Percentiles rank a stretch among this genome's conserved stretches.
phyloP scores from a whole-genome alignment of 2,329 filamentous ascomycete species.

The Calonectria henricotiae region DNA sequence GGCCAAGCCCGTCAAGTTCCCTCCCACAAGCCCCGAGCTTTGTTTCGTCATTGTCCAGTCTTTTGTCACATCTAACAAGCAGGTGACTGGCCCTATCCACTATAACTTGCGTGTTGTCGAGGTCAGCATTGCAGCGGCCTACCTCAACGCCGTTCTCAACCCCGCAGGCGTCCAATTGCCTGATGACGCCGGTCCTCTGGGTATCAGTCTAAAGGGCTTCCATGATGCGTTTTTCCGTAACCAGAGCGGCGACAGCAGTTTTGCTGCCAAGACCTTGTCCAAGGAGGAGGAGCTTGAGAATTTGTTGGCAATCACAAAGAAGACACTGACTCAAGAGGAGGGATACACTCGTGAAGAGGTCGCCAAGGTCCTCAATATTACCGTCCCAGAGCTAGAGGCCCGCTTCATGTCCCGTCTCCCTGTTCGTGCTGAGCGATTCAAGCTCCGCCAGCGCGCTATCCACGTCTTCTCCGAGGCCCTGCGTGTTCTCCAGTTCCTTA shows the following conservation, averaged over 20 bases:
- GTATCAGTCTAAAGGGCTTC: conserved; percentile 87
- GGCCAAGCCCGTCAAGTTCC: conserved; percentile 86
- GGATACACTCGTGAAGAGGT: conserved; percentile 94
- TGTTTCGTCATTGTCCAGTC: conserved; percentile 96
- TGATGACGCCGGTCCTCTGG: conserved; percentile 85
- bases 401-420: conserved; percentile 91
- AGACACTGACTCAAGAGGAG: conserved; percentile 82
- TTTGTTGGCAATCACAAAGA: conserved; percentile 79
- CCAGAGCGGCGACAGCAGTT: conserved; percentile 59
- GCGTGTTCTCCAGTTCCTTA: conserved; percentile 87
- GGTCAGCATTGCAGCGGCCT: conserved; percentile 88
- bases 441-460: conserved; percentile 87
- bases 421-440: conserved; percentile 89
- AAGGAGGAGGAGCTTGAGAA: conserved; percentile 80
- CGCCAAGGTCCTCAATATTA: conserved; percentile 78
- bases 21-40: conserved; percentile 84
- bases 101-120: conserved; percentile 98
- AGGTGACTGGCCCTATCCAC: conserved; percentile 91
- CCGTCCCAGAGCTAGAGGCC: conserved; percentile 80
- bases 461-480: conserved; percentile 94
- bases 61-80: conserved; percentile 95
- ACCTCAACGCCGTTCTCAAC: conserved; percentile 73
- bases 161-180: conserved; percentile 75
- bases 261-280: conserved; percentile 62
- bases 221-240: conserved; percentile 84